Conservation (phyloP, 345 rosid genomes). For the Orychophragmus violaceus region DNA sequence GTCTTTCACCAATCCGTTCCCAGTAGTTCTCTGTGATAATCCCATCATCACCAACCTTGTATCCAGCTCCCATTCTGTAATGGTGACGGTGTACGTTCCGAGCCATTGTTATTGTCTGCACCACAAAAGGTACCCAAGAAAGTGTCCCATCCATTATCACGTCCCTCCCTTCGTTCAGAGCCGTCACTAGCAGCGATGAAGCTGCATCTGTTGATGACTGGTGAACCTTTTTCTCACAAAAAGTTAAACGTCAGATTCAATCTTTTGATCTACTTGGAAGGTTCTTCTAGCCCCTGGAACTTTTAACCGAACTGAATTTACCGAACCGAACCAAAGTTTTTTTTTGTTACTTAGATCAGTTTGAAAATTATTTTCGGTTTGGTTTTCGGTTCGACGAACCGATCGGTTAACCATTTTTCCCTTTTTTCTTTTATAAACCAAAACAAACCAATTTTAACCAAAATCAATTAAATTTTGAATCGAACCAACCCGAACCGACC, state of each 20-base stretch:
- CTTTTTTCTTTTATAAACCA: too few species aligned
- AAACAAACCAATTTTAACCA: too few species aligned
- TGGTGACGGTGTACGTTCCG: slow-evolving; percentile 75
- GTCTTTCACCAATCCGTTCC: slow-evolving; percentile 61
- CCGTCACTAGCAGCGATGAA: slow-evolving; percentile 84
- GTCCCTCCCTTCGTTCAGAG: slow-evolving; percentile 86
- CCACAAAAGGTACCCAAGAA: slow-evolving; percentile 89
- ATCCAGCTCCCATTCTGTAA: slow-evolving; percentile 87
- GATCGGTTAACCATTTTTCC: too few species aligned
- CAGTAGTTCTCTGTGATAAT: slow-evolving; percentile 71
- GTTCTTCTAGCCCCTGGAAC: neutral
- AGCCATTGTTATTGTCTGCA: slow-evolving; percentile 87
- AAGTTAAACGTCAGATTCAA: neutral
- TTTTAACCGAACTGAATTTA: too few species aligned
- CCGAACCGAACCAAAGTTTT: too few species aligned
- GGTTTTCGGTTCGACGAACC: too few species aligned
- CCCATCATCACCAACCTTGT: slow-evolving; percentile 57
- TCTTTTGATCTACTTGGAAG: neutral
- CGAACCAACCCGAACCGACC: too few species aligned
- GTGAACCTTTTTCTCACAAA: slow-evolving; percentile 56
- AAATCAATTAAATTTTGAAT: too few species aligned
- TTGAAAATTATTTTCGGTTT: too few species aligned
- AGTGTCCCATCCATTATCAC: slow-evolving; percentile 96
- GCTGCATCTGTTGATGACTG: slow-evolving; percentile 66
- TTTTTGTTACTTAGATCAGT: too few species aligned